Evolutionary conservation across 75 land plant species (phyloP).

Genomic region (Pinus tabuliformis): DNA sequence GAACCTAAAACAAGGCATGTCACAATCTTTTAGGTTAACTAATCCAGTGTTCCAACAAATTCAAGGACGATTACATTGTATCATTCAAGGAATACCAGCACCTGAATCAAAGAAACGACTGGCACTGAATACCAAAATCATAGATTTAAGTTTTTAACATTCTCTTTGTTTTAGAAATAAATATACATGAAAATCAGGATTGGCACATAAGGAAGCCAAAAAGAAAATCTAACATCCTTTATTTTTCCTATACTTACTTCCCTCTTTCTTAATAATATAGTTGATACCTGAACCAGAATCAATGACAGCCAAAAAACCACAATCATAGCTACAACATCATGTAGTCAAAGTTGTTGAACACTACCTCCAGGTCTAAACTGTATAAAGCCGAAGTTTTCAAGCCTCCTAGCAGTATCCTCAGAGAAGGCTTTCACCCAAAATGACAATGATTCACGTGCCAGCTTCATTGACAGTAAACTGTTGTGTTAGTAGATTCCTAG

Average conservation of each 20-base stretch:
- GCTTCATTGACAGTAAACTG: constrained; percentile 39
- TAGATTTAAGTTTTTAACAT: background rate
- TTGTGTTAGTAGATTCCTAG: background rate
- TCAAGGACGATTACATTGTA: background rate
- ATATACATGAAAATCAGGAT: too few species aligned
- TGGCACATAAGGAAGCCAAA: too few species aligned
- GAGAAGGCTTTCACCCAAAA: constrained; percentile 99
- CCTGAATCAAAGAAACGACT: background rate
- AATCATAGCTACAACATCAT: background rate
- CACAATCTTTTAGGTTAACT: background rate
- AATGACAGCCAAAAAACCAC: background rate
- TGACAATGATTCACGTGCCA: constrained; percentile 92
- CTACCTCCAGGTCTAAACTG: constrained; percentile 95
- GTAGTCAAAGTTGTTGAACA: background rate
- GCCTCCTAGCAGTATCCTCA: constrained; percentile 90
- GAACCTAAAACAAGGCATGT: background rate
- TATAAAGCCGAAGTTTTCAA: constrained; percentile 97
- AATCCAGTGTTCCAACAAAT: background rate
- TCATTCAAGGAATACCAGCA: background rate
- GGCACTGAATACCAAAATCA: background rate
- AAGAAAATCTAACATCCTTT: too few species aligned
- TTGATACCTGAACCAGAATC: background rate
- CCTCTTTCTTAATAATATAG: too few species aligned
- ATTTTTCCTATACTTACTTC: too few species aligned
- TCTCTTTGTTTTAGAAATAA: too few species aligned